A percentile compares a stretch with the other conserved stretches of the same genome.
Conservation (phyloP, 345 rosid genomes). For the Salix purpurea region DNA sequence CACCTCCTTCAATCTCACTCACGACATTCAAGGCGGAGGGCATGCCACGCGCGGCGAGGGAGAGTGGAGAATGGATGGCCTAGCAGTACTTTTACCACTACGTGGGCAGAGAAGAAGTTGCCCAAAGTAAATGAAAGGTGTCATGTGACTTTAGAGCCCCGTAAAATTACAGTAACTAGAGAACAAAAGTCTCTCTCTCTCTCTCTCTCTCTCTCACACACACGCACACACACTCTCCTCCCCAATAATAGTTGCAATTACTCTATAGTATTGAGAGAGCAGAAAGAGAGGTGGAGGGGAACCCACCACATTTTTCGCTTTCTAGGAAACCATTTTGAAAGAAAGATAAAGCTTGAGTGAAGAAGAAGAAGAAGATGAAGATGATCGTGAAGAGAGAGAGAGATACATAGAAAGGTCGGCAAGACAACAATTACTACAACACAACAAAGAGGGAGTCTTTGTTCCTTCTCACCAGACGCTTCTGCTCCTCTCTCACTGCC, state of each 20-base stretch:
- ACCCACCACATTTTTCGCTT: slow-evolving; percentile 32
- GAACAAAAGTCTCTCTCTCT: slow-evolving; percentile 30
- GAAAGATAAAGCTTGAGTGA: not conserved
- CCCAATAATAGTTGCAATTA: slow-evolving; percentile 12
- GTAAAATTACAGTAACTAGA: slow-evolving; percentile 33
- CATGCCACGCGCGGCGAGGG: not conserved
- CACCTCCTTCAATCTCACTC: not conserved
- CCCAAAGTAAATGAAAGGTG: slow-evolving; percentile 15
- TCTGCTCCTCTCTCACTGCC: not conserved
- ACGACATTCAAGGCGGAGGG: not conserved
- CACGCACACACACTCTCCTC: not conserved
- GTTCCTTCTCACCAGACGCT: not conserved
- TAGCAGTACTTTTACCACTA: not conserved
- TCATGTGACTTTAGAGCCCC: slow-evolving; percentile 35
- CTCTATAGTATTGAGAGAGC: slow-evolving; percentile 22
- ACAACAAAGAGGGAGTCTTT: not conserved
- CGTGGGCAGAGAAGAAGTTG: not conserved
- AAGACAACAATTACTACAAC: not conserved
- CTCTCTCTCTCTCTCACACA: not conserved
- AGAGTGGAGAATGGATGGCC: not conserved
- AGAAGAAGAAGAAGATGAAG: not conserved
- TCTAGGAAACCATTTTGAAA: slow-evolving; percentile 13
- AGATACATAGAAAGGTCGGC: slow-evolving; percentile 2
- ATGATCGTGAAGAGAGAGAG: not conserved
- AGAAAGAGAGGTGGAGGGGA: slow-evolving; percentile 28